Evolutionary conservation across 2,329 filamentous ascomycete genomes (phyloP).

Genomic region (Juglanconis oblonga): DNA sequence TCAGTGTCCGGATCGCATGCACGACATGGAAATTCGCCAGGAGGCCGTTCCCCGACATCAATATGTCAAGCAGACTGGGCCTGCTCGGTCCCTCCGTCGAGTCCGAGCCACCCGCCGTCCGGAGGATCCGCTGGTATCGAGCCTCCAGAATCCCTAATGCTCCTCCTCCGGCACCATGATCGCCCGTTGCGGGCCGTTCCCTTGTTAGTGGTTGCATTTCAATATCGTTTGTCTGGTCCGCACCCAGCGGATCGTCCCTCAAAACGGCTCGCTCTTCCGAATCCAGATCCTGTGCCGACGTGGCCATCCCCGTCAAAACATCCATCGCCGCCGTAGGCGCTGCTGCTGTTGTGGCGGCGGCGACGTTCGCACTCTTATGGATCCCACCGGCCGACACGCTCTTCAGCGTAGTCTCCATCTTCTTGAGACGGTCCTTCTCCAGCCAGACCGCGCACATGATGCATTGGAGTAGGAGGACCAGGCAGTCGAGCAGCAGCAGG

Average conservation of each 20-base stretch:
- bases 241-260: slow-evolving; percentile 33
- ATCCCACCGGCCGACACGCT: slow-evolving; percentile 13
- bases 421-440: slow-evolving; percentile 56
- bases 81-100: slow-evolving; percentile 27
- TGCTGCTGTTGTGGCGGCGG: slow-evolving; percentile 23
- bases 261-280: slow-evolving; percentile 54
- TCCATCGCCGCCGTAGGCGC: slow-evolving; percentile 16
- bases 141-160: slow-evolving; percentile 6
- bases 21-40: slow-evolving; percentile 53
- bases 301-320: slow-evolving; percentile 12
- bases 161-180: slow-evolving; percentile 25
- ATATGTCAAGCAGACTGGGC: slow-evolving; percentile 42
- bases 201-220: slow-evolving; percentile 40
- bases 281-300: slow-evolving; percentile 47
- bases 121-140: slow-evolving; percentile 16
- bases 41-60: slow-evolving; percentile 54
- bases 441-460: slow-evolving; percentile 63
- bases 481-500: slow-evolving; percentile 53
- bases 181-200: slow-evolving; percentile 16
- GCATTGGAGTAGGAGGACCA: slow-evolving; percentile 57
- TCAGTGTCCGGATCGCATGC: slow-evolving; percentile 46
- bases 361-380: slow-evolving; percentile 14
- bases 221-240: slow-evolving; percentile 40
- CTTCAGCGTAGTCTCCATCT: slow-evolving; percentile 37
- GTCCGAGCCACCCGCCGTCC: slow-evolving; percentile 21